Evolutionary conservation across 768 basidiomycete genomes (phyloP), one percentile per base, ranked within the genome.

Genomic region (Glaciozyma antarctica): DNA sequence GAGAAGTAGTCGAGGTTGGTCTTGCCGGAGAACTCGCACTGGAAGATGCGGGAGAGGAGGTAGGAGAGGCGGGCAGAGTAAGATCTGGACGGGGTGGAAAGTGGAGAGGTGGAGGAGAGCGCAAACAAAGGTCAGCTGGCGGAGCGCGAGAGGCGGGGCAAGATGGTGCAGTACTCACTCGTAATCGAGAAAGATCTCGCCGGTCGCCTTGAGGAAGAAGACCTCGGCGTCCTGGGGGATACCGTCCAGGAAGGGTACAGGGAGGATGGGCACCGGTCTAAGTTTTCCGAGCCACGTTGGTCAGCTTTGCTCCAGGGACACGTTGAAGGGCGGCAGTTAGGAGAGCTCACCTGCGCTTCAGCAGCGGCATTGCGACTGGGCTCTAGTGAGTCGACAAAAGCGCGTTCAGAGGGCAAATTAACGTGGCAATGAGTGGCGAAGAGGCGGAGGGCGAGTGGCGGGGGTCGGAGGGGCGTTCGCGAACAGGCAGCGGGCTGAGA

Each of bases 1-100:
- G 90, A 85, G 77, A 93, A 95, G 78, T 91, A 99, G 80, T 90
- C 88, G 61, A 98, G 82, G 61, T 86, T 86, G 71, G 88, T 87
- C 80, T 91, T 94, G 77, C 93, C 91, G 43, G 90, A 91, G 73
- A 93, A 90, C 79, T 97, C 94, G 76, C 94, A 98, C 75, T 94
- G 90, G 78, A 97, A 98, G 74, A 92, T 87, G 75, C 90, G 91
- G 65, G 89, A 82, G 61, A 85, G 83, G 80, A 95, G 95, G 81
- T 95, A 98, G 66, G 88, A 87, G 83, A 94, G 88, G 73, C 94
- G 87, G 43, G 88, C 84, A 53, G 88, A 84, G 80, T 94, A 97
- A 28, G 89, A 85, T 60, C 83, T 84, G 72, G 32, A 26, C 38
- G 60, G 45, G 47, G 38, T 54, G 44, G 68, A 24, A 41, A 26